A percentile compares a stretch with the other conserved stretches of the same genome.
Evolutionary conservation across 163 green algal genomes (phyloP).

Genomic region (Volvox carteri): DNA sequence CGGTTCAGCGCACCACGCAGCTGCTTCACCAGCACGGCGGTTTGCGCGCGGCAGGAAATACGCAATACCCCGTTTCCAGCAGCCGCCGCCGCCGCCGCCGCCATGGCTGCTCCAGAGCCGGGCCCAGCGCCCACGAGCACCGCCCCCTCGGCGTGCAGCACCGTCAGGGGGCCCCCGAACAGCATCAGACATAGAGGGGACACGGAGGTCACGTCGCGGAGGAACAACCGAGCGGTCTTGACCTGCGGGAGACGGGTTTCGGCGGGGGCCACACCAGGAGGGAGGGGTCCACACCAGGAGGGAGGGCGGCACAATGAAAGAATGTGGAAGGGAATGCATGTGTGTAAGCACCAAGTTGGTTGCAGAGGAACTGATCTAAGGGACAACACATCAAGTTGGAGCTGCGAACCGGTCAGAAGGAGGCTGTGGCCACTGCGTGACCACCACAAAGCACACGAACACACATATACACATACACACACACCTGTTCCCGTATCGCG

Average conservation of each 20-base stretch:
- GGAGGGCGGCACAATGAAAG: too few species aligned
- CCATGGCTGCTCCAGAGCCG: constrained; percentile 70
- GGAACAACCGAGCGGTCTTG: constrained; percentile 78
- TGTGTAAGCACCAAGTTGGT: too few species aligned
- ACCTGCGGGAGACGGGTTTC: constrained; percentile 64
- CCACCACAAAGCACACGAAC: neutral
- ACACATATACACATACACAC: too few species aligned
- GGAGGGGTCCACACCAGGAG: too few species aligned
- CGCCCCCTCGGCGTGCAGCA: constrained; percentile 78
- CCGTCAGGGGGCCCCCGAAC: constrained; percentile 82
- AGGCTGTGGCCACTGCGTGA: too few species aligned
- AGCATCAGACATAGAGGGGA: constrained; percentile 86
- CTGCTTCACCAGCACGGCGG: constrained; percentile 91
- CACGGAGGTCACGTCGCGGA: constrained; percentile 86
- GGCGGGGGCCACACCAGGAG: neutral
- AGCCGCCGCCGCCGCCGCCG: constrained; percentile 60
- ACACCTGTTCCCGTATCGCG: too few species aligned
- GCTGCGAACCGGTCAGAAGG: too few species aligned
- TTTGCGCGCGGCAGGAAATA: constrained; percentile 69
- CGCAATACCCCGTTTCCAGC: neutral
- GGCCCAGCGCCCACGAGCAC: constrained; percentile 78
- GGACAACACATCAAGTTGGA: too few species aligned
- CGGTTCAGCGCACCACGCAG: constrained; percentile 81
- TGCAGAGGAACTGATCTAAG: too few species aligned
- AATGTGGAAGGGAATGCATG: too few species aligned